Evolutionary conservation across 768 basidiomycete species (phyloP).

Genomic region (Tremella yokohamensis): DNA sequence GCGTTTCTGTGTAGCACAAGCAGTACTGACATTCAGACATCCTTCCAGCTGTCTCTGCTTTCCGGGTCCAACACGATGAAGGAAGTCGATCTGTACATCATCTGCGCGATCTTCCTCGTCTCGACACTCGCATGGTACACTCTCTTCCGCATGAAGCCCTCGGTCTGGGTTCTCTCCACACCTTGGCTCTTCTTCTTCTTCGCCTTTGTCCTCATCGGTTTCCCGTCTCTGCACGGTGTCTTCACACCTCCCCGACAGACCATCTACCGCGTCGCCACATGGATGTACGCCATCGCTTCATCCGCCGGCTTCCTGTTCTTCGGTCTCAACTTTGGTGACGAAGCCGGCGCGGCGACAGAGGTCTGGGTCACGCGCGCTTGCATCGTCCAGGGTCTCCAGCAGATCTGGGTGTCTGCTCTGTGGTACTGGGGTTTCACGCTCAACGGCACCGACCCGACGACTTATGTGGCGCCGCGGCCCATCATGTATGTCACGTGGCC

Average conservation of each 20-base stretch:
- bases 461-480: slow-evolving; percentile 72
- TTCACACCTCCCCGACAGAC: slow-evolving; percentile 64
- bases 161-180: slow-evolving; percentile 74
- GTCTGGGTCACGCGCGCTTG: slow-evolving; percentile 89
- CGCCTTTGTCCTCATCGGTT: slow-evolving; percentile 85
- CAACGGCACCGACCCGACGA: slow-evolving; percentile 56
- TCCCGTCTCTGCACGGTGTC: slow-evolving; percentile 68
- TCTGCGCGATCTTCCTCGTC: slow-evolving; percentile 81
- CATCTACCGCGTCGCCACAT: slow-evolving; percentile 74
- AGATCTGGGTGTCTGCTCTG: slow-evolving; percentile 89
- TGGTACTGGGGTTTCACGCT: slow-evolving; percentile 94
- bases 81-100: slow-evolving; percentile 77
- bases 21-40: slow-evolving; percentile 50
- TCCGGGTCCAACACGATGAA: slow-evolving; percentile 81
- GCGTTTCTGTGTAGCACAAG: too few relatives aligned
- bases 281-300: slow-evolving; percentile 87
- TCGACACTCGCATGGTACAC: slow-evolving; percentile 85
- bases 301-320: slow-evolving; percentile 90
- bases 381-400: slow-evolving; percentile 89
- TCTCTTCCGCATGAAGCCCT: slow-evolving; percentile 81
- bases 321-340: slow-evolving; percentile 94
- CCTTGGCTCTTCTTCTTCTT: slow-evolving; percentile 90
- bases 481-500: slow-evolving; percentile 80
- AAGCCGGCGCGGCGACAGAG: slow-evolving; percentile 94
- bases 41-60: slow-evolving; percentile 89